Evolutionary conservation across 2,329 filamentous ascomycete species (phyloP), one percentile per base, ranked within the genome.

Genomic region (Fusarium torulosum): DNA sequence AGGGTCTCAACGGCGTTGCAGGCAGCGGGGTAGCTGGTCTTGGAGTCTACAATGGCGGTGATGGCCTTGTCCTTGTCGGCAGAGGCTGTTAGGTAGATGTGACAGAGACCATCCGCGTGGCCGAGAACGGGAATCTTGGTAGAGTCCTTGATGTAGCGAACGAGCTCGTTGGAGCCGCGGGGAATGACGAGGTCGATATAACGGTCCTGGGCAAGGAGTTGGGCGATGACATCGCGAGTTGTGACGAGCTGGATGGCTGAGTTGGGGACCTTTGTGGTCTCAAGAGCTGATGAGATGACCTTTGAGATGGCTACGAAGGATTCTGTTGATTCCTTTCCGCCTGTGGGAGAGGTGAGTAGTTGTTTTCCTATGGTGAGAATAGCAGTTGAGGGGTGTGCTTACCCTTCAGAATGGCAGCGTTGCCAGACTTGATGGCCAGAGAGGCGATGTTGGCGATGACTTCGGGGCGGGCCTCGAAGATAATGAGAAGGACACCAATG

Each of bases 401-500:
- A 86, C 90, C 95, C 84, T 99, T 99, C 63, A 99, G 84, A 74
- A 99, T 98, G 51, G 94, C 96, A 35, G 96, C 92, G 79, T 99
- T 99, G 74, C 94, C 96, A 14, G 95, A 98, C 79, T 99, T 99
- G 79, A 99, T 92, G 37, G 96, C 94, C 23, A 99, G 85, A 6
- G 94, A 93, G 66, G 96, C 94, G 75, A 99, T 98, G 79, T 99
- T 99, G 76, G 95, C 96, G 75, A 99, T 97, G 69, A 99, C 96
- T 81, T 99, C 96, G 8, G 96, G 96, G 9, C 96, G 91, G 35
- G 96, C 96, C 81, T 99, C 96, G 76, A 99, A 99, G 75, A 99
- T 98, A 80, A 99, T 96, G 70, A 99, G 87, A 41, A 99, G 87
- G n/a, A 98, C 94, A 61, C 96, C 96, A 72, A 99, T 98, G 7